Evolutionary conservation across 768 basidiomycete genomes (phyloP), one percentile per base, ranked within the genome.

Genomic region (Panaeolus cyanescens): DNA sequence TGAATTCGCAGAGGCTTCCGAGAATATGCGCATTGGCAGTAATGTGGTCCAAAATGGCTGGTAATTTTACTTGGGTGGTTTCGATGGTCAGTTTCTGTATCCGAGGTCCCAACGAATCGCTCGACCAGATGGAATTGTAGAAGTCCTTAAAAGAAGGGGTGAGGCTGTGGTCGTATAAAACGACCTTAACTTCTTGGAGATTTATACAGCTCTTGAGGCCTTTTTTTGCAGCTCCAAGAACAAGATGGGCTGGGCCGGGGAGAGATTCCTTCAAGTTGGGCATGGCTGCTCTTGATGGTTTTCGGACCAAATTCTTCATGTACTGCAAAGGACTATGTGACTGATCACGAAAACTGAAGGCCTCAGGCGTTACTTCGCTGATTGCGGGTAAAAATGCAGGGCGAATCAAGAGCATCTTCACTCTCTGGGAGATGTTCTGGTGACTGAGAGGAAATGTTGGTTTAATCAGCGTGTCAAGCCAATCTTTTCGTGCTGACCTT

Each of bases 311-410:
- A 30, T 39, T 37, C 36, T 57, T 58, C 5, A 58, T 40, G 13
- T 40, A 42, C 2, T 37, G n/a, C 22, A 9, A 17, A 40, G 56
- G 50, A 28, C 4, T 28, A 25, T 12, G 4, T 6, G 8, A 31
- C 42, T 19, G 56, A 34, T n/a, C n/a, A 10, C 17, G 20, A 13
- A n/a, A 61, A 12, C 6, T 54, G n/a, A 32, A 2, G 3, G 56
- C 28, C 19, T 60, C 61, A 10, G 62, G 40, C 13, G 59, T 13
- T 20, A 31, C 62, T 37, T 56, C 63, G 25, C 68, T 58, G 30
- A 68, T 58, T 9, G 58, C 63, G 19, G 73, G 69, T 9, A 72
- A 56, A 58, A 76, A 73, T 6, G 63, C 65, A 10, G 74, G 73
- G 5, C 68, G 62, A 33, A 74, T 63, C 31, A 70, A 67, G 20